Conservation (phyloP, 345 rosid species). For the Euphorbia tirucalli region DNA sequence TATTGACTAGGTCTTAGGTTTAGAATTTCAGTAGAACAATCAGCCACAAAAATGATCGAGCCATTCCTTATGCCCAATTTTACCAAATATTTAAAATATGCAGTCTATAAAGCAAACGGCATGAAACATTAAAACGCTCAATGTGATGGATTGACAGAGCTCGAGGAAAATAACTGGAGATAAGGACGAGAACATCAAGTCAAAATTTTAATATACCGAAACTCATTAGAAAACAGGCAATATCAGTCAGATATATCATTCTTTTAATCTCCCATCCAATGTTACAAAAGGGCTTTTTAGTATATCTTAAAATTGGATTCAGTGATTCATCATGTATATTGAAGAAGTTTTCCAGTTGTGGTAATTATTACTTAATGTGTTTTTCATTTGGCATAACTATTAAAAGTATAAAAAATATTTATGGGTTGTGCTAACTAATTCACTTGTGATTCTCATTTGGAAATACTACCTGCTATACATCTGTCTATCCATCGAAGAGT, state of each 20-base stretch:
- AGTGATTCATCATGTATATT: no score
- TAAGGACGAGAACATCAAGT: not conserved
- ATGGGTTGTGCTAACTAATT: constrained; percentile 7
- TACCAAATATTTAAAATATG: no score
- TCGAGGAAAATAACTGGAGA: not conserved
- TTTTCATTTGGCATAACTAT: not conserved
- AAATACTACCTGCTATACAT: constrained; percentile 55
- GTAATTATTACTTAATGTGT: no score
- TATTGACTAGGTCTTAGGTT: not conserved
- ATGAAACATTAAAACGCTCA: not conserved
- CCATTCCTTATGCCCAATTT: no score
- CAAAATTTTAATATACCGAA: not conserved
- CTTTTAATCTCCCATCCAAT: no score
- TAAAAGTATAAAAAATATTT: not conserved
- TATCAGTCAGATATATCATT: not conserved
- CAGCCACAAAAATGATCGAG: not conserved
- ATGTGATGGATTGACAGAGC: not conserved
- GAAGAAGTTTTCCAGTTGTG: no score
- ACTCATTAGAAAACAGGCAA: not conserved
- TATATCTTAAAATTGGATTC: no score
- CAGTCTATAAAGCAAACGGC: not conserved
- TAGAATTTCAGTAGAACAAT: not conserved
- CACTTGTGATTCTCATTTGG: constrained; percentile 7
- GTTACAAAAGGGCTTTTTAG: not conserved
- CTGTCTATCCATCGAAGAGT: constrained; percentile 89